Evolutionary conservation across 2,329 filamentous ascomycete genomes (phyloP), one percentile per base, ranked within the genome.

Genomic region (Talaromyces atroroseus): DNA sequence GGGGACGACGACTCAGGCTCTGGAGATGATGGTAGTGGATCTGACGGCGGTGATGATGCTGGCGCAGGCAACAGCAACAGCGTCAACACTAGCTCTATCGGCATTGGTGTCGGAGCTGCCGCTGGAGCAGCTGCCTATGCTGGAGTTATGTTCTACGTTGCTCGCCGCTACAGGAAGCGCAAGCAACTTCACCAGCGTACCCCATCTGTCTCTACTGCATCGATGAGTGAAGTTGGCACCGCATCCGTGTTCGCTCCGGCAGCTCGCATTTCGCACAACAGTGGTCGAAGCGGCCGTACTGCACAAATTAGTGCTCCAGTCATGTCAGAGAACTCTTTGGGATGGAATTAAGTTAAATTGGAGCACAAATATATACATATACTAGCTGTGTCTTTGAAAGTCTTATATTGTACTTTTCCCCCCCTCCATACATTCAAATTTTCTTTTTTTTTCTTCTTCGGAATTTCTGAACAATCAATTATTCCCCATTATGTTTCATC

Each of bases 91-190:
- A 76, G 71, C 71, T 86, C 78, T 66, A 83, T 77, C 61, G 82
- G 74, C 66, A 88, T 96, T 66, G 89, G 87, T 56, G 80, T 90
- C 21, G 90, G 89, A 65, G 87, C 89, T 24, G 83, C 92, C 32
- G 82, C 83, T 45, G 86, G 91, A 66, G 90, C 89, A 44, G 88
- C 86, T 51, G 86, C 90, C n/a, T 96, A 96, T 64, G 92, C 91
- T 67, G 89, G 88, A 12, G 91, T 90, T 71, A 96, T 96, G 92
- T 92, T 96, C 77, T 86, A 94, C 66, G 84, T 96, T 63, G 92
- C 92, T 50, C 86, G 91, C 60, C 84, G 92, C 59, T 96, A 96
- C 81, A 90, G 92, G 80, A 87, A 88, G 77, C 90, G 88, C 81
- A 87, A 85, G 74, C 83, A 88, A 69, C 78, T 84, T 51, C 89